Percentiles rank a stretch among this genome's conserved stretches.
Evolutionary conservation across 306 rosid species (phyloP).

Genomic region (Citrullus amarus): DNA sequence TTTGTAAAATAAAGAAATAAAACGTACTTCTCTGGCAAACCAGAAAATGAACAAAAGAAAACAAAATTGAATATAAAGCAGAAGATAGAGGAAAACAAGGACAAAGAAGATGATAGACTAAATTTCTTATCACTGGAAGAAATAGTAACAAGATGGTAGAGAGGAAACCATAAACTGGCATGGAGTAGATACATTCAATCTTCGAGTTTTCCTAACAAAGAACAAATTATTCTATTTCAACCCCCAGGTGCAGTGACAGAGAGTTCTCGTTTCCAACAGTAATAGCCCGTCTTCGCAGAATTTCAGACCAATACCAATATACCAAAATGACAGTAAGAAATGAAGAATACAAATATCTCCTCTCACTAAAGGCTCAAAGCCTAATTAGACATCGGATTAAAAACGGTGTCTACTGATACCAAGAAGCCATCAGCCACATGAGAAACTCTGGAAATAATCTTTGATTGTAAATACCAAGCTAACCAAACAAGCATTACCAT

Average conservation of each 20-base stretch:
- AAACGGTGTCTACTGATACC: neutral
- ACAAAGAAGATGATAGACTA: neutral
- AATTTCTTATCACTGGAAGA: neutral
- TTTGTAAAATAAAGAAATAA: neutral
- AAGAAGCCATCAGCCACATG: neutral
- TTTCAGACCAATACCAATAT: neutral
- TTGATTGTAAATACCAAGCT: neutral
- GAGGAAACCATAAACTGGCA: neutral
- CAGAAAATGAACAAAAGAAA: neutral
- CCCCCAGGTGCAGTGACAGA: neutral
- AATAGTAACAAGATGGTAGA: neutral
- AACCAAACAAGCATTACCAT: neutral
- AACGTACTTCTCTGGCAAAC: neutral
- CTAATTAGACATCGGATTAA: neutral
- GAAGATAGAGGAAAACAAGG: neutral
- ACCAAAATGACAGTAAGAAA: neutral
- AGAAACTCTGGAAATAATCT: neutral
- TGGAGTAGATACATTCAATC: too few relatives aligned
- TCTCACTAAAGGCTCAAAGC: neutral
- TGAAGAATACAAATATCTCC: neutral
- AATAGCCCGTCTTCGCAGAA: neutral
- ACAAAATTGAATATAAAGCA: neutral
- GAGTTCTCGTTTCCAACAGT: neutral
- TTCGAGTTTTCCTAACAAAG: neutral
- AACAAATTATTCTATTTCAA: neutral